A percentile compares a stretch with the other conserved stretches of the same genome.
phyloP scores from a whole-genome alignment of 2,329 filamentous ascomycete species.

The Kalaharituber pfeilii region DNA sequence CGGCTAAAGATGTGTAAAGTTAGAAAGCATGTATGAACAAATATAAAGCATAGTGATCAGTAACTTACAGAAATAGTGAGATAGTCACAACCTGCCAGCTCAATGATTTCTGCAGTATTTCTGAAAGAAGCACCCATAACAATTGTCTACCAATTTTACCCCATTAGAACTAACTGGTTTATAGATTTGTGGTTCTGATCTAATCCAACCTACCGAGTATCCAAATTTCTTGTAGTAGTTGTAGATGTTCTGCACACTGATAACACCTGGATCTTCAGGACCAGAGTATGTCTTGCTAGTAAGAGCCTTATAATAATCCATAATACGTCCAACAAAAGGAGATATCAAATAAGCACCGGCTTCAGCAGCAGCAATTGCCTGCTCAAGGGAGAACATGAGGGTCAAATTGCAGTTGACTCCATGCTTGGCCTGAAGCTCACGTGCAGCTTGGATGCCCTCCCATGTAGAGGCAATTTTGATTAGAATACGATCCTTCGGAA shows the following conservation, averaged over 20 bases:
- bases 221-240: conserved; percentile 99
- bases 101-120: conserved; percentile 88
- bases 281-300: too few relatives aligned
- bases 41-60: too few relatives aligned
- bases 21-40: background rate
- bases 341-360: too few relatives aligned
- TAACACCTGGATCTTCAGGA: too few relatives aligned
- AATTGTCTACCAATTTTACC: conserved; percentile 33
- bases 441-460: conserved; percentile 98
- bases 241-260: conserved; percentile 88
- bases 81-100: conserved; percentile 97
- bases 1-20: conserved; percentile 37
- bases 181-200: background rate
- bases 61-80: conserved; percentile 75
- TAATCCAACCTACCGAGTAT: conserved; percentile 56
- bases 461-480: conserved; percentile 99
- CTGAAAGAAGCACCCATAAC: conserved; percentile 99
- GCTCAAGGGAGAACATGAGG: conserved; percentile 89
- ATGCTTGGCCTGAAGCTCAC: conserved; percentile 91
- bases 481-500: conserved; percentile 82
- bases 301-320: too few relatives aligned
- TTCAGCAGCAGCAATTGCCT: conserved; percentile 93
- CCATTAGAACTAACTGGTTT: background rate
- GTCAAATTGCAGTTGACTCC: conserved; percentile 97
- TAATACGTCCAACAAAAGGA: too few relatives aligned